A percentile compares a stretch with the other conserved stretches of the same genome.
These are phyloP conservation scores for Fusarium robinianum DNA, from an alignment of 2,329 filamentous ascomycete genomes.

Conservation along the genomic window DNA sequence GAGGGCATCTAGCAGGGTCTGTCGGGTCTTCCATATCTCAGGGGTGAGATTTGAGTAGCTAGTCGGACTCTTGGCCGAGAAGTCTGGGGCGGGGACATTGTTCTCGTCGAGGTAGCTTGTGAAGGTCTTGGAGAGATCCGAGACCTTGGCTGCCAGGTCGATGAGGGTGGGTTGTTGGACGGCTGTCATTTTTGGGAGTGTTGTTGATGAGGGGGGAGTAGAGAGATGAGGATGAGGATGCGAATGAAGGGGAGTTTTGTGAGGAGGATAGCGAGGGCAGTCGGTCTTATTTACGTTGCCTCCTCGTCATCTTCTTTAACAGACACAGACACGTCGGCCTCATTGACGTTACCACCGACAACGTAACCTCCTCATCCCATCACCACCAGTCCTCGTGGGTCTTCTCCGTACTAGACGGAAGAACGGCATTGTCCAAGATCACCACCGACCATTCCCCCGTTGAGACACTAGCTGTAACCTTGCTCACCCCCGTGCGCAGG, in stretches of 20 bases:
- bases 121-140: slow-evolving; percentile 48
- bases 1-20: slow-evolving; percentile 50
- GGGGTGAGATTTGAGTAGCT: slow-evolving; percentile 48
- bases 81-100: slow-evolving; percentile 48
- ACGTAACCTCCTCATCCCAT: too few relatives aligned
- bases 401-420: too few relatives aligned
- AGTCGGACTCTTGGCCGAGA: slow-evolving; percentile 49
- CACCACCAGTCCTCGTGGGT: too few relatives aligned
- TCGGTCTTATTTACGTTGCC: background rate
- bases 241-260: background rate
- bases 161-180: slow-evolving; percentile 41
- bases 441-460: too few relatives aligned
- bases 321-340: background rate
- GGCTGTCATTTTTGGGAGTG: too few relatives aligned
- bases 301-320: background rate
- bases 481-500: too few relatives aligned
- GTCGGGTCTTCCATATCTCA: slow-evolving; percentile 50
- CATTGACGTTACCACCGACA: background rate
- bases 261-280: background rate
- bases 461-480: too few relatives aligned
- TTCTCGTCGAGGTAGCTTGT: slow-evolving; percentile 48
- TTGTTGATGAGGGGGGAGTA: too few relatives aligned
- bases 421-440: too few relatives aligned
- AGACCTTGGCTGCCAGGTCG: slow-evolving; percentile 50
- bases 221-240: background rate